Conservation (phyloP, 352 stramenopile species). For the Phytophthora ohioensis region DNA sequence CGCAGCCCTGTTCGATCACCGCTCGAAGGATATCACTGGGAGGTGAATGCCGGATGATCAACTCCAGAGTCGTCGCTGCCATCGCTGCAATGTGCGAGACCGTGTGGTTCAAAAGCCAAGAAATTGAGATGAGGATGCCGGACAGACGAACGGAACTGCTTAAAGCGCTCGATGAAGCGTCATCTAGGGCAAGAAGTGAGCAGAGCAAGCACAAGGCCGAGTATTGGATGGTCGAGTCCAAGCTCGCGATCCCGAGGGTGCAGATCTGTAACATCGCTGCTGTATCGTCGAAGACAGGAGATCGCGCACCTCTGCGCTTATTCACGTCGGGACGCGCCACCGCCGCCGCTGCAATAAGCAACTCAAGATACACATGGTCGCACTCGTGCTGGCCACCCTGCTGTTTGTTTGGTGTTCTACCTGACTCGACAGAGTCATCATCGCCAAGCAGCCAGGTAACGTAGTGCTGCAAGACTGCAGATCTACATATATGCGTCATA, state of each 20-base stretch:
- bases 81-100: constrained; percentile 25
- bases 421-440: neutral
- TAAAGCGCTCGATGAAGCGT: constrained; percentile 16
- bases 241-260: constrained; percentile 21
- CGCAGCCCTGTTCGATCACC: constrained; percentile 60
- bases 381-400: constrained; percentile 3
- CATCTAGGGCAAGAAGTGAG: constrained; percentile 29
- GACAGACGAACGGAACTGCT: constrained; percentile 46
- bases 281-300: constrained; percentile 31
- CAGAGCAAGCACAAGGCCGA: constrained; percentile 29
- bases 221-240: constrained; percentile 24
- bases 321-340: constrained; percentile 17
- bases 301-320: constrained; percentile 21
- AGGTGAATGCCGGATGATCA: constrained; percentile 36
- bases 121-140: constrained; percentile 50
- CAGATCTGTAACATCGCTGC: constrained; percentile 38
- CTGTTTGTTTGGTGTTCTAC: neutral
- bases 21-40: constrained; percentile 43
- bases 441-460: constrained; percentile 24
- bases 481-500: constrained; percentile 37
- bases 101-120: constrained; percentile 48
- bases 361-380: constrained; percentile 23
- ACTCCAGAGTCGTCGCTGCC: constrained; percentile 25
- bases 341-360: constrained; percentile 25
- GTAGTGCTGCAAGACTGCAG: constrained; percentile 23